These are phyloP conservation scores for Solanum infundibuliforme DNA, from an alignment of 257 asterid genomes.

Conservation along the genomic window DNA sequence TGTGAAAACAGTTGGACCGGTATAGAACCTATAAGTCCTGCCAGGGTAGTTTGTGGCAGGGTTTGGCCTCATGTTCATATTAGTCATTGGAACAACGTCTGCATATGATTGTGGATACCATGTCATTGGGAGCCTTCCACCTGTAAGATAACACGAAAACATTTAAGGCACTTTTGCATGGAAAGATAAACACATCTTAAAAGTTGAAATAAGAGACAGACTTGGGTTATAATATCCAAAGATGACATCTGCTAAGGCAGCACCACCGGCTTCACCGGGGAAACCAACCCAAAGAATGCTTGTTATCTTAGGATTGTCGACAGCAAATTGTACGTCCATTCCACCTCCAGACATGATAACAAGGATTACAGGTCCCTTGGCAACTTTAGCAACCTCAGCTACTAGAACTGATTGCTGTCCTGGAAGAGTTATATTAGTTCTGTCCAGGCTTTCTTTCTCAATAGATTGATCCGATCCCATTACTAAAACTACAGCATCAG, in stretches of 20 bases:
- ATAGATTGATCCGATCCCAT: constrained; percentile 76
- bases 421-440: constrained; percentile 63
- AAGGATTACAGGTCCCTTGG: constrained; percentile 74
- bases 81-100: constrained; percentile 55
- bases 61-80: constrained; percentile 79
- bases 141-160: constrained; percentile 16
- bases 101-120: constrained; percentile 79
- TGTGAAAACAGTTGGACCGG: constrained; percentile 47
- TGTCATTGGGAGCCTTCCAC: constrained; percentile 90
- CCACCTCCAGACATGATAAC: constrained; percentile 92
- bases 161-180: background rate
- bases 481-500: constrained; percentile 71
- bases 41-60: constrained; percentile 63
- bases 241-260: constrained; percentile 62
- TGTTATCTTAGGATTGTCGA: constrained; percentile 52
- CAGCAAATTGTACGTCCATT: constrained; percentile 72
- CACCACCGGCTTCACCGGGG: constrained; percentile 97
- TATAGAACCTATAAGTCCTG: constrained; percentile 68
- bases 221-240: constrained; percentile 72
- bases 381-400: constrained; percentile 49
- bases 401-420: constrained; percentile 65
- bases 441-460: constrained; percentile 48
- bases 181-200: background rate
- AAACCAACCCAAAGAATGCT: constrained; percentile 94
- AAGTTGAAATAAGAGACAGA: constrained; percentile 11